Conservation (phyloP, 495 filamentous ascomycete species). For the Penicillium longicatenatum region DNA sequence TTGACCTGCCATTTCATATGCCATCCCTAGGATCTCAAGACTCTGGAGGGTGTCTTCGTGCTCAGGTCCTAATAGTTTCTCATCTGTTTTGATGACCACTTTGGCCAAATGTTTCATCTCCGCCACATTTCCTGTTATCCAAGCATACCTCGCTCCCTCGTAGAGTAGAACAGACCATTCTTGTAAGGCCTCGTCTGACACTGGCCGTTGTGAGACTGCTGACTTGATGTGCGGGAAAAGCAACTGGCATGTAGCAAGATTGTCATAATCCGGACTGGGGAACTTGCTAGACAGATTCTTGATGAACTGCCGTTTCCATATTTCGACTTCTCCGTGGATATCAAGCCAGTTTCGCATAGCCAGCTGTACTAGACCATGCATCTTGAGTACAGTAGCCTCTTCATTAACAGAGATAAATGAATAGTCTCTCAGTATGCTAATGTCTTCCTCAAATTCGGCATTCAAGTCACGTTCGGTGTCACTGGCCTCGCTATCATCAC, state of each 20-base stretch:
- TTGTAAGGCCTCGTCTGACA: not conserved
- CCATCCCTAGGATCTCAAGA: not conserved
- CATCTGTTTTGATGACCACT: not conserved
- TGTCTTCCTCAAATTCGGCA: slow-evolving; percentile 8
- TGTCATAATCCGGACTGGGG: slow-evolving; percentile 8
- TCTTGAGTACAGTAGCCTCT: slow-evolving; percentile 35
- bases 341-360: slow-evolving; percentile 34
- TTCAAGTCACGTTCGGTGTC: too few relatives aligned
- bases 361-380: slow-evolving; percentile 51
- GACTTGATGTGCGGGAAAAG: slow-evolving; percentile 32
- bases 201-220: slow-evolving; percentile 15
- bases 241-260: slow-evolving; percentile 25
- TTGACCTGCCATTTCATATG: not conserved
- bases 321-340: slow-evolving; percentile 31
- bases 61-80: not conserved
- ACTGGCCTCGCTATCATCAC: too few relatives aligned
- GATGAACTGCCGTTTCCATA: slow-evolving; percentile 34
- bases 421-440: slow-evolving; percentile 18
- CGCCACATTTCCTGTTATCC: not conserved
- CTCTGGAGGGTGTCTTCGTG: not conserved
- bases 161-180: slow-evolving; percentile 9
- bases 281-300: slow-evolving; percentile 27
- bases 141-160: slow-evolving; percentile 2
- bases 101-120: not conserved
- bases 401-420: slow-evolving; percentile 29